Base-by-base conservation (phyloP, 371 early-diverging fungal genomes). In the Parasitella parasitica region DNA sequence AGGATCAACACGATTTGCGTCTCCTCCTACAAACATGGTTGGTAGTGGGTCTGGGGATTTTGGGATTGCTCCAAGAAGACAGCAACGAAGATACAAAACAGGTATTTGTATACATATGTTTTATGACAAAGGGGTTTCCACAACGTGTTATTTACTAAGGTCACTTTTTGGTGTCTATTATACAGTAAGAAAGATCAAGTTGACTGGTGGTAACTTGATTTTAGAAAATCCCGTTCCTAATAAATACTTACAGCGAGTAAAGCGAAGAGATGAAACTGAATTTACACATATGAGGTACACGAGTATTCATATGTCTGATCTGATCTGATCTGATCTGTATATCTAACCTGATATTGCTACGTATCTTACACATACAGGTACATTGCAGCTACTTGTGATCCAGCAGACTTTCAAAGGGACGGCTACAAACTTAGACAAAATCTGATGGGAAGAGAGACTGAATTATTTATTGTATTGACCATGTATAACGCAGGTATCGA, bases 381-480 rank as follows among this genome's bases (percentile, higher is more conserved):
- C 67, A 92, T 92, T 11, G 91, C 91, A 26, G 90, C 88, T 16
- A 92, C 91, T 7, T 91, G 88, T 69, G 91, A 93, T 68, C 91
- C 95, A 8, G 87, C 92, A 67, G 89, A 94, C 30, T 96, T 95
- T 73, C 63, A 64, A 22, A 60, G 66, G 6, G 78, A 86, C 15
- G 86, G 86, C 20, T 96, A 94, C 75, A 89, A 90, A 20, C 82
- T 97, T 54, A 85, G 97, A 43, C 96, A 91, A 57, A 85, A 88
- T 64, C 76, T 90, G 67, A 69, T 89, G 61, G 76, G 85, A 37
- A 85, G 88, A 37, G 64, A 86, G 58, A 97, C 97, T 4, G 97
- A 97, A 74, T 67, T 97, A 41, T 91, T 91, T 60, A 88, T 92
- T 64, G 95, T 96, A 38, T 79, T 95, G 58, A 91, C 92, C 49